Evolutionary conservation across 2,329 filamentous ascomycete species (phyloP).

Genomic region (Phialophora tarda): DNA sequence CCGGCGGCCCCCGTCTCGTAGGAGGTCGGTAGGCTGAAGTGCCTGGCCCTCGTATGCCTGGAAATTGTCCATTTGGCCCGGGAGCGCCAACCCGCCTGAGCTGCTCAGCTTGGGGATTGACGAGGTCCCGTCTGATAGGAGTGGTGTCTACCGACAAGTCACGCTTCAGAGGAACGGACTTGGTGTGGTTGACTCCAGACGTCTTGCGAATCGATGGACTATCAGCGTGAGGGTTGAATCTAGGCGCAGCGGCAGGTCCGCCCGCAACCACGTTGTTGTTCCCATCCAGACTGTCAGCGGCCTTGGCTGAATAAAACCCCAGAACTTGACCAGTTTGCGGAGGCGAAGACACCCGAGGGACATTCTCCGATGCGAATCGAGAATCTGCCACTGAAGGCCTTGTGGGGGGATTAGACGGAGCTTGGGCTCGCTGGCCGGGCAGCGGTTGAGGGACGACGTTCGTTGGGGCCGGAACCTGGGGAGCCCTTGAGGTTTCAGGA

Average conservation of each 20-base stretch:
- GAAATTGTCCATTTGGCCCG: slow-evolving; percentile 16
- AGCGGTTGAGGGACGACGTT: slow-evolving; percentile 30
- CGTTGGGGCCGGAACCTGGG: slow-evolving; percentile 4
- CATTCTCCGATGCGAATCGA: slow-evolving; percentile 15
- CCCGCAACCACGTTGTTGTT: slow-evolving; percentile 52
- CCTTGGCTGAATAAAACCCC: slow-evolving; percentile 74
- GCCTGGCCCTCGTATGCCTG: slow-evolving; percentile 22
- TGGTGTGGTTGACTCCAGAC: slow-evolving; percentile 80
- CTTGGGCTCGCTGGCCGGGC: slow-evolving; percentile 29
- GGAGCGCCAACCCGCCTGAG: slow-evolving; percentile 30
- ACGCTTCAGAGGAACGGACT: slow-evolving; percentile 72
- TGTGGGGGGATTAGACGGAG: background rate
- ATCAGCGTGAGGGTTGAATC: slow-evolving; percentile 75
- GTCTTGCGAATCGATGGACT: slow-evolving; percentile 89
- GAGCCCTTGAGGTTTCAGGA: slow-evolving; percentile 5
- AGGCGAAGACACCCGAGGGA: slow-evolving; percentile 34
- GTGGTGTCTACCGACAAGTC: slow-evolving; percentile 42
- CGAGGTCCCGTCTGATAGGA: slow-evolving; percentile 32
- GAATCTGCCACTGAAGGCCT: slow-evolving; percentile 16
- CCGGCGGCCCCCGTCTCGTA: slow-evolving; percentile 49
- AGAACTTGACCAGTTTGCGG: slow-evolving; percentile 15
- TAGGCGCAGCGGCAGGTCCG: slow-evolving; percentile 53
- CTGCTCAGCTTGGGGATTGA: slow-evolving; percentile 32
- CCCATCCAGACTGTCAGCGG: slow-evolving; percentile 63
- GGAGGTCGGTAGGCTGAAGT: slow-evolving; percentile 48